Conservation (phyloP, 352 stramenopile species). For the Globisporangium perplexum region DNA sequence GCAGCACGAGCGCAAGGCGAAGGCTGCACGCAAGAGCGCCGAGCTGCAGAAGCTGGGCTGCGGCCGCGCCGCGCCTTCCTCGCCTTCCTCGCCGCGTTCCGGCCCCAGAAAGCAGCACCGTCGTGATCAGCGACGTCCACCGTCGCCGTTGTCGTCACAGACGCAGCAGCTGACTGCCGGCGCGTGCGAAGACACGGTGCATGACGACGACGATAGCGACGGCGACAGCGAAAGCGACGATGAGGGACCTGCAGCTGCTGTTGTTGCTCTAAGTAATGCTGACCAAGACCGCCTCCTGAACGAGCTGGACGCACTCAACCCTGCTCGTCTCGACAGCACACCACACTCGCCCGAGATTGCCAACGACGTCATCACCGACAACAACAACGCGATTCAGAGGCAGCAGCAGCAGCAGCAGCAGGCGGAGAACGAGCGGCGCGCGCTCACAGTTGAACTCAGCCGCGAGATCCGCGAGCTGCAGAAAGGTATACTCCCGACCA, state of each 20-base stretch:
- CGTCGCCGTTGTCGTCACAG: too few relatives aligned
- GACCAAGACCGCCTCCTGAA: slow-evolving; percentile 17
- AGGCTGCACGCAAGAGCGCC: slow-evolving; percentile 23
- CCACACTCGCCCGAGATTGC: background rate
- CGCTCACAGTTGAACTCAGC: slow-evolving; percentile 15
- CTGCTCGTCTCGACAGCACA: background rate
- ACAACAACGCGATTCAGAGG: background rate
- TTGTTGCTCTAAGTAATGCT: background rate
- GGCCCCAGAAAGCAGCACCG: background rate
- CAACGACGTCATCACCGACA: background rate
- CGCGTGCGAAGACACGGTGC: slow-evolving; percentile 1
- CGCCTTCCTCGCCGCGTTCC: background rate
- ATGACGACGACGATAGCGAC: slow-evolving; percentile 10
- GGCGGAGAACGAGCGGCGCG: slow-evolving; percentile 3
- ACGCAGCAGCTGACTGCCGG: background rate
- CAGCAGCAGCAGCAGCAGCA: background rate
- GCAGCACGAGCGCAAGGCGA: slow-evolving; percentile 52
- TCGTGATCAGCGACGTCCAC: background rate
- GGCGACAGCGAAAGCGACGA: background rate
- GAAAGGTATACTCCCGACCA: slow-evolving; percentile 27
- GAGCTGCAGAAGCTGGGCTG: slow-evolving; percentile 23
- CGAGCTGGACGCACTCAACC: slow-evolving; percentile 29
- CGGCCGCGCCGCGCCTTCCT: background rate
- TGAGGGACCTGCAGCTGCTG: background rate
- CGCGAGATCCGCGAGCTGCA: slow-evolving; percentile 44